Evolutionary conservation across 352 stramenopile genomes (phyloP), one percentile per base, ranked within the genome.

Genomic region (Globisporangium echinulatum): DNA sequence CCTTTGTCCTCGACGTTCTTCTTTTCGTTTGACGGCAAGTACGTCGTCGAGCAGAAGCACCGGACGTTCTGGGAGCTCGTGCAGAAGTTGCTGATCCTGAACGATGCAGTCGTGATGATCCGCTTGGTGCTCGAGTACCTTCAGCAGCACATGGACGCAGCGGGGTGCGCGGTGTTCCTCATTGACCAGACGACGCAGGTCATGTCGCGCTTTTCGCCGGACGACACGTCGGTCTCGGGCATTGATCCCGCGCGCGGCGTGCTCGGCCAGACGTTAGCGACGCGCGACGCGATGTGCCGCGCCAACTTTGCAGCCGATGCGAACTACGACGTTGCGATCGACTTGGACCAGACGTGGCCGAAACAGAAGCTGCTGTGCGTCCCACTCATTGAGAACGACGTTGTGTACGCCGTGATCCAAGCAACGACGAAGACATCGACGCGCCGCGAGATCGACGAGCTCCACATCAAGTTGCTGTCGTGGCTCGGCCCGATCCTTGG

Each of bases 401-500:
- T 79, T n/a, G 80, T 92, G 44, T 94, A 91, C 59, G 85, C 85
- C 1, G 81, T 91, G 42, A 74, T 94, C 25, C 70, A 94, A 59
- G 77, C 77, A 8, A 85, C 79, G 6, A 88, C 74, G 25, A 68
- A 75, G 8, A 65, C 72, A 19, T 42, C 56, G 0, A 67, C 69
- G 17, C 67, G 60, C 14, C 61, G 69, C 11, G 74, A 72, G n/a
- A 72, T 88, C 44, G 78, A 90, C 43, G 72, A 79, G 2, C 71
- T 87, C 25, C 76, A 92, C 42, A 66, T 91, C 49, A 88, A 89
- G 59, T 50, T 94, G 42, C 58, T 94, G 48, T 84, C 81, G 54
- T 92, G 85, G 74, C 67, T 94, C 6, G 85, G 85, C 0, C 82
- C 82, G 46, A 92, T 94, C 63, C 65, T 94, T 44, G 87, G 77